Percentiles rank a stretch among this genome's conserved stretches.
Evolutionary conservation across 768 basidiomycete genomes (phyloP).

Genomic region (Lepiota brunneoincarnata): DNA sequence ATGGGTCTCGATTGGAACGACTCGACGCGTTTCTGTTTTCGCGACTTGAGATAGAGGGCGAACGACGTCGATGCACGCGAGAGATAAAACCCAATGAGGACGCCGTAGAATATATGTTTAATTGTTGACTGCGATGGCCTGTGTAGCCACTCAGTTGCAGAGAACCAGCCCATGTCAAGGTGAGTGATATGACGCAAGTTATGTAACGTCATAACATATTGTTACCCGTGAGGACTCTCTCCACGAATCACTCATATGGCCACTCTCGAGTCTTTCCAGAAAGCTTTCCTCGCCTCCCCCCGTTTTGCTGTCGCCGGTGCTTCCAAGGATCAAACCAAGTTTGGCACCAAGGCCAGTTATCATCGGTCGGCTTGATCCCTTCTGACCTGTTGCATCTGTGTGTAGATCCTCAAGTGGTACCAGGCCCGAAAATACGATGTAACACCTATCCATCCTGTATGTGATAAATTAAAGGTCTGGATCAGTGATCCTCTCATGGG

Average conservation of each 20-base stretch:
- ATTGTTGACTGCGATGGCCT: constrained; percentile 34
- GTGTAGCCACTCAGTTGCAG: constrained; percentile 27
- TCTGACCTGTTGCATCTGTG: constrained; percentile 3
- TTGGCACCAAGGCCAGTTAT: constrained; percentile 62
- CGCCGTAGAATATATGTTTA: constrained; percentile 37
- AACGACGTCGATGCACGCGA: constrained; percentile 71
- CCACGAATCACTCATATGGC: constrained; percentile 6
- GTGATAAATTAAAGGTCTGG: constrained; percentile 16
- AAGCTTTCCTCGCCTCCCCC: constrained; percentile 61
- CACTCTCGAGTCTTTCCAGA: constrained; percentile 35
- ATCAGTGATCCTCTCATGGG: background rate
- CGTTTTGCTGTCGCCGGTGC: constrained; percentile 80
- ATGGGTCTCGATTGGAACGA: constrained; percentile 54
- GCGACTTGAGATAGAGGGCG: constrained; percentile 47
- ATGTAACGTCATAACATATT: background rate
- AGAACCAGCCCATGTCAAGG: constrained; percentile 20
- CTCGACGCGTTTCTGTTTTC: constrained; percentile 43
- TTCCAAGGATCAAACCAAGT: constrained; percentile 76
- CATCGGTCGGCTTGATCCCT: background rate
- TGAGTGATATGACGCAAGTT: background rate
- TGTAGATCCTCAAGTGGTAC: constrained; percentile 81
- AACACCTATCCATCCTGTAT: constrained; percentile 73
- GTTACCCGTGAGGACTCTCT: constrained; percentile 2
- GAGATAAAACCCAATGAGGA: constrained; percentile 74
- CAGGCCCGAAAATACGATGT: constrained; percentile 53